phyloP scores from a whole-genome alignment of 108 stramenopile genomes.

The Cyclotella distinguenda region DNA sequence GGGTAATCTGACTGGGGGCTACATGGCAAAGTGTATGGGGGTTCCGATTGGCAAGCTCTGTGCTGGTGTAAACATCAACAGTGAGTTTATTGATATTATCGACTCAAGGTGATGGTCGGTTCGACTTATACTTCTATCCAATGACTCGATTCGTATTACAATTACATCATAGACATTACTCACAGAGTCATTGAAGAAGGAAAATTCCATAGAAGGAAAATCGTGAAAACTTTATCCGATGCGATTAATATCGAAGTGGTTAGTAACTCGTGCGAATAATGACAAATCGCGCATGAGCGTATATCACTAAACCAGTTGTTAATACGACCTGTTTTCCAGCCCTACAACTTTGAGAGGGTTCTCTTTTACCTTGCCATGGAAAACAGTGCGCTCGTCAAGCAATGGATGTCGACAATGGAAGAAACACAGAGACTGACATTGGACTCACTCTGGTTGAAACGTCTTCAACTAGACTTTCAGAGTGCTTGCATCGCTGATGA shows the following conservation, averaged over 20 bases:
- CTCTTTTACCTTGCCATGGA: constrained; percentile 69
- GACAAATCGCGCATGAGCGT: background rate
- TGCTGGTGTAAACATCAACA: constrained; percentile 81
- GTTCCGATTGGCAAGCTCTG: constrained; percentile 66
- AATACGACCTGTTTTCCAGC: constrained; percentile 25
- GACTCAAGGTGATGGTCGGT: background rate
- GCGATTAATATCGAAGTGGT: constrained; percentile 90
- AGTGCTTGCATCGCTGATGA: constrained; percentile 79
- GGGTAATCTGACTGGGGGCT: constrained; percentile 80
- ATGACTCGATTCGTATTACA: background rate
- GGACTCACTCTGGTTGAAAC: constrained; percentile 32
- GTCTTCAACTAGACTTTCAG: constrained; percentile 61
- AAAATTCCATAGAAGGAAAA: constrained; percentile 50
- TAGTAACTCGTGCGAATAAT: constrained; percentile 10
- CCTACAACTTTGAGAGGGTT: constrained; percentile 89
- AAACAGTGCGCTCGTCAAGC: constrained; percentile 47
- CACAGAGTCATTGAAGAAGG: constrained; percentile 62
- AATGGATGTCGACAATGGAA: constrained; percentile 71
- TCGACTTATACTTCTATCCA: background rate
- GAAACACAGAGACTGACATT: constrained; percentile 44
- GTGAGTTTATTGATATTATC: constrained; percentile 6
- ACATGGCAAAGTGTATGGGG: constrained; percentile 81
- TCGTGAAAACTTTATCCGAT: constrained; percentile 76
- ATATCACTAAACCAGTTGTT: background rate
- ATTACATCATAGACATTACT: constrained; percentile 48